These are phyloP conservation scores for Heracleum sosnowskyi DNA, from an alignment of 129 eudicot genomes.

Conservation along the genomic window DNA sequence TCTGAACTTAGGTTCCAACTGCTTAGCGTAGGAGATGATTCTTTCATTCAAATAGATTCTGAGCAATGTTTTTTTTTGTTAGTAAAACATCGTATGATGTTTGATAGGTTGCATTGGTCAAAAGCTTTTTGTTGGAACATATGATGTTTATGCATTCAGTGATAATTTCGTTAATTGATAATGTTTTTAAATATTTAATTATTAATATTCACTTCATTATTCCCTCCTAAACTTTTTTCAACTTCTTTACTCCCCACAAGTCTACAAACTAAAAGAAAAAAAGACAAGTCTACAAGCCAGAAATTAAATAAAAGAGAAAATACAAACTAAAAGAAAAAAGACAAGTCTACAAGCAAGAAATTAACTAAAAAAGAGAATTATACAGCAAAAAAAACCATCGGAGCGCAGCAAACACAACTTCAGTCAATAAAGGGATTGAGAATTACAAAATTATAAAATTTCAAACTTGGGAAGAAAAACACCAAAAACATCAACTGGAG, in stretches of 20 bases:
- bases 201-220: neutral
- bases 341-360: no score
- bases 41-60: neutral
- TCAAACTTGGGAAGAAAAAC: neutral
- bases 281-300: no score
- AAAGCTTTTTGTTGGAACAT: neutral
- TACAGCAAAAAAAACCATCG: no score
- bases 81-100: constrained; percentile 3
- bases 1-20: neutral
- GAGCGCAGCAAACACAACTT: neutral
- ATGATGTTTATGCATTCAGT: neutral
- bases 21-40: neutral
- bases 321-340: no score
- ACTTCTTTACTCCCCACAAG: neutral
- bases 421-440: neutral
- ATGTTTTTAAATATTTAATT: neutral
- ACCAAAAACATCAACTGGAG: neutral
- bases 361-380: no score
- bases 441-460: neutral
- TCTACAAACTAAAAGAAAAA: no score
- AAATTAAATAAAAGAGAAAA: no score
- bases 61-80: neutral
- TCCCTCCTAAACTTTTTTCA: neutral
- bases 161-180: neutral
- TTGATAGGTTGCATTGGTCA: neutral